Percentiles rank a stretch among this genome's conserved stretches.
Conservation (phyloP, 768 basidiomycete genomes). For the Auricularia heimuer region DNA sequence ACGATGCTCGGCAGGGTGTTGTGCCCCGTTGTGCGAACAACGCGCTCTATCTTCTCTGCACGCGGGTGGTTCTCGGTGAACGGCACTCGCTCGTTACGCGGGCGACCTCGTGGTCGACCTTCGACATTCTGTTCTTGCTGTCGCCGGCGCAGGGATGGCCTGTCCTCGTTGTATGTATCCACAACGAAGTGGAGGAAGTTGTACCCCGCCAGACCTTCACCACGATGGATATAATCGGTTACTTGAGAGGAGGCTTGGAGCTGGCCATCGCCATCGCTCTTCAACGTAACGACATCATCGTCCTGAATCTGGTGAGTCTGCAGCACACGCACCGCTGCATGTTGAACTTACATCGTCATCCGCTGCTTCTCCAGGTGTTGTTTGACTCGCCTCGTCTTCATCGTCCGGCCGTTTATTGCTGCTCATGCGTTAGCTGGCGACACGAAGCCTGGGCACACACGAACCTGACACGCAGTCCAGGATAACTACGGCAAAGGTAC, state of each 20-base stretch:
- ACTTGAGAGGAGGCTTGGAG: slow-evolving; percentile 11
- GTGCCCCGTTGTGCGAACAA: slow-evolving; percentile 19
- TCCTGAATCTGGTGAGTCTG: no score
- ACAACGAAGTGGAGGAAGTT: slow-evolving; percentile 20
- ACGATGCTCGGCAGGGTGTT: slow-evolving; percentile 27
- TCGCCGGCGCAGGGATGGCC: no score
- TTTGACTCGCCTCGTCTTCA: not conserved
- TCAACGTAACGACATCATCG: not conserved
- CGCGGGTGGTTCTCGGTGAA: slow-evolving; percentile 15
- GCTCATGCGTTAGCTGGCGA: no score
- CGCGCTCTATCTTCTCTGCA: slow-evolving; percentile 4
- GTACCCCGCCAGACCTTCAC: slow-evolving; percentile 11
- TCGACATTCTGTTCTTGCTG: not conserved
- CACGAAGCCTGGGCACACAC: not conserved
- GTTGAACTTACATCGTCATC: no score
- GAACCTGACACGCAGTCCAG: slow-evolving; percentile 9
- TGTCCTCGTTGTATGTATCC: slow-evolving; percentile 23
- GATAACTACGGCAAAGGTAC: slow-evolving; percentile 15
- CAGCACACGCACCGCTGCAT: no score
- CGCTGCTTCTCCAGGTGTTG: no score
- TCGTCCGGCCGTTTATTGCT: no score
- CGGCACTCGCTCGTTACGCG: not conserved
- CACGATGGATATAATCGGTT: slow-evolving; percentile 19
- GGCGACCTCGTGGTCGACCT: not conserved
- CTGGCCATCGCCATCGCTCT: not conserved